phyloP scores from a whole-genome alignment of 2,329 filamentous ascomycete genomes.

The Xylaria sp. region DNA sequence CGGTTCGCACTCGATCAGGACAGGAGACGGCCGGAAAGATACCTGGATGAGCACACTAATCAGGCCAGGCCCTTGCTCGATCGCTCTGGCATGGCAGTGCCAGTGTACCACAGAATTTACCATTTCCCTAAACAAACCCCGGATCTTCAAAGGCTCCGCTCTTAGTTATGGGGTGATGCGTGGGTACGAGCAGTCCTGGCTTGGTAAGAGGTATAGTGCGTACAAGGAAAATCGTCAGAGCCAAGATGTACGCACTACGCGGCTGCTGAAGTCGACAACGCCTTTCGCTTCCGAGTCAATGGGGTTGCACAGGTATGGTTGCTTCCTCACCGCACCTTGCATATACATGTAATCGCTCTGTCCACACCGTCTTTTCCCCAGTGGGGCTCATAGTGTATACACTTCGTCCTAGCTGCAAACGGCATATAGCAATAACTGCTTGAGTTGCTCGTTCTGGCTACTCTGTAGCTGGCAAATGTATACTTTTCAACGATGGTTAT shows the following conservation, averaged over 20 bases:
- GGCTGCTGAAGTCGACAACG: slow-evolving; percentile 1
- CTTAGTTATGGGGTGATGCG: slow-evolving; percentile 1
- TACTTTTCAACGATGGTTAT: too few species aligned
- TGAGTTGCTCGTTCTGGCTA: slow-evolving; percentile 1
- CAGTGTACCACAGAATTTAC: background rate
- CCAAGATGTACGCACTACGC: background rate
- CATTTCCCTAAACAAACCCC: background rate
- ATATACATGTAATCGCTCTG: slow-evolving; percentile 1
- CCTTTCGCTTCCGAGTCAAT: slow-evolving; percentile 18
- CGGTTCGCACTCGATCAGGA: background rate
- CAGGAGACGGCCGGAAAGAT: background rate
- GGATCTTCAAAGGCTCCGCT: slow-evolving; percentile 18
- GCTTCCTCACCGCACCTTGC: slow-evolving; percentile 26
- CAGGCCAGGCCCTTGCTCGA: background rate
- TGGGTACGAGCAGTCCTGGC: background rate
- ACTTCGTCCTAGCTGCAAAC: background rate
- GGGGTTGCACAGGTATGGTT: slow-evolving; percentile 10
- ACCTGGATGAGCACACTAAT: background rate
- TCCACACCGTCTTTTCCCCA: slow-evolving; percentile 29
- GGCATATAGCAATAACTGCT: background rate
- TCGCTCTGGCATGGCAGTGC: background rate
- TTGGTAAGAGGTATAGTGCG: background rate
- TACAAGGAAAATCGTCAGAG: background rate
- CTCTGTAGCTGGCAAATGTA: too few species aligned
- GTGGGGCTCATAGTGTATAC: slow-evolving; percentile 19